phyloP scores from a whole-genome alignment of 1,284 basidiomycete species.

The Takashimella koratensis region DNA sequence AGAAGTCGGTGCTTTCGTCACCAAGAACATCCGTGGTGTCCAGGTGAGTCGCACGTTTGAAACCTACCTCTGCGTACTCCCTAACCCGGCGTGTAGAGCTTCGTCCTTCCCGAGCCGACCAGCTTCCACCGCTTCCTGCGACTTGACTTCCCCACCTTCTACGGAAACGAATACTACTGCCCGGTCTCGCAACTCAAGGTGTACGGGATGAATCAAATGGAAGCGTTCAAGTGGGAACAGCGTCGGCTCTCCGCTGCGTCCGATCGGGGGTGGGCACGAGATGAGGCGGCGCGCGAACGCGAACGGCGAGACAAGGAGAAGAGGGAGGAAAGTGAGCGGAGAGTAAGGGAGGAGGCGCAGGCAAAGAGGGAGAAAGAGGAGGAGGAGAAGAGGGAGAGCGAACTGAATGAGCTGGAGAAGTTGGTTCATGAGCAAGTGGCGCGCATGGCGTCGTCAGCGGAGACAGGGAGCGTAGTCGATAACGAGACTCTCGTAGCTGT shows the following conservation, averaged over 20 bases:
- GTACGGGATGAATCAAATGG: constrained; percentile 93
- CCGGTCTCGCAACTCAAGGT: constrained; percentile 89
- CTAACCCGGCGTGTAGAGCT: constrained; percentile 53
- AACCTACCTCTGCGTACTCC: constrained; percentile 6
- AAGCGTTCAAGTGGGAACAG: constrained; percentile 88
- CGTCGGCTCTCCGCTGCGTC: constrained; percentile 25
- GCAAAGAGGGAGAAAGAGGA: constrained; percentile 25
- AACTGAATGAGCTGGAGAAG: constrained; percentile 37
- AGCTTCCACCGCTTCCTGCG: constrained; percentile 92
- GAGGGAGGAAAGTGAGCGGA: constrained; percentile 59
- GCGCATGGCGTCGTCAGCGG: constrained; percentile 4
- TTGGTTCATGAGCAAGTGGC: constrained; percentile 36
- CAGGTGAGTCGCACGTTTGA: constrained; percentile 59
- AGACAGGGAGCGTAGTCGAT: neutral
- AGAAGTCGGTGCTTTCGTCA: constrained; percentile 66
- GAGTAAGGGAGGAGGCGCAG: constrained; percentile 28
- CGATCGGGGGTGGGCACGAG: constrained; percentile 25
- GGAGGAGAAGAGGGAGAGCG: constrained; percentile 26
- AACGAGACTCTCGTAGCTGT: neutral
- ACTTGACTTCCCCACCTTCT: constrained; percentile 90
- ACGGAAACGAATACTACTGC: constrained; percentile 94
- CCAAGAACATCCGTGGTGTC: constrained; percentile 85
- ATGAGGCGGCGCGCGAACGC: constrained; percentile 25
- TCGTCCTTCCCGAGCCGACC: constrained; percentile 57
- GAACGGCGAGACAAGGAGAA: constrained; percentile 48